phyloP scores from a whole-genome alignment of 352 stramenopile genomes.

The Blastocystis sp. region DNA sequence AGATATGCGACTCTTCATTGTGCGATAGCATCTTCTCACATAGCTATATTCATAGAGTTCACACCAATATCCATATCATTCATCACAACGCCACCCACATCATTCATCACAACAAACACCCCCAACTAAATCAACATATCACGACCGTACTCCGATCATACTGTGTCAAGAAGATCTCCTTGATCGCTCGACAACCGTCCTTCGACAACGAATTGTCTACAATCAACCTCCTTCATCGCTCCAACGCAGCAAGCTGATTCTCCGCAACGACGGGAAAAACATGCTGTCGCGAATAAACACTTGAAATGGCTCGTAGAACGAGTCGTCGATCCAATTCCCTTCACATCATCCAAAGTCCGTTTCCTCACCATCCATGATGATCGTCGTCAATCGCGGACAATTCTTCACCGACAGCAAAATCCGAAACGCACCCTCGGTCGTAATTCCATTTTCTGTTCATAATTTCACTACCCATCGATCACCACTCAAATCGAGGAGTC shows the following conservation, averaged over 20 bases:
- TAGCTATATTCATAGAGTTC: too few species aligned
- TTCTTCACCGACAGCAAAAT: conserved; percentile 24
- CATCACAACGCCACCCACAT: not conserved
- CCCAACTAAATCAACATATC: not conserved
- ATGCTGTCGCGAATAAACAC: conserved; percentile 47
- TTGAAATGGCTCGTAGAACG: conserved; percentile 1
- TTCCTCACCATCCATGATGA: not conserved
- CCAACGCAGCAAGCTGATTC: conserved; percentile 12
- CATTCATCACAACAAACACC: not conserved
- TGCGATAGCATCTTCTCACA: too few species aligned
- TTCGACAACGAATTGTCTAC: conserved; percentile 9
- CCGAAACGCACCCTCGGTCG: conserved; percentile 12
- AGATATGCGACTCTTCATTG: too few species aligned
- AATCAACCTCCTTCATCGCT: not conserved
- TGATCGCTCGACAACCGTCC: not conserved
- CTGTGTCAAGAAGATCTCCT: conserved; percentile 39
- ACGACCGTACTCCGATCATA: conserved; percentile 27
- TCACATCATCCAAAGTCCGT: not conserved
- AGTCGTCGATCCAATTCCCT: conserved; percentile 21
- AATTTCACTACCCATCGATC: not conserved
- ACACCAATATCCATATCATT: too few species aligned
- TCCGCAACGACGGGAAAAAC: not conserved
- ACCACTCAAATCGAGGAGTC: not conserved
- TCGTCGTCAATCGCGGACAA: conserved; percentile 10
- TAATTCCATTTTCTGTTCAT: conserved; percentile 14